A percentile compares a stretch with the other conserved stretches of the same genome.
Evolutionary conservation across 148 eudicot genomes (phyloP).

Genomic region (Oxyria digyna): DNA sequence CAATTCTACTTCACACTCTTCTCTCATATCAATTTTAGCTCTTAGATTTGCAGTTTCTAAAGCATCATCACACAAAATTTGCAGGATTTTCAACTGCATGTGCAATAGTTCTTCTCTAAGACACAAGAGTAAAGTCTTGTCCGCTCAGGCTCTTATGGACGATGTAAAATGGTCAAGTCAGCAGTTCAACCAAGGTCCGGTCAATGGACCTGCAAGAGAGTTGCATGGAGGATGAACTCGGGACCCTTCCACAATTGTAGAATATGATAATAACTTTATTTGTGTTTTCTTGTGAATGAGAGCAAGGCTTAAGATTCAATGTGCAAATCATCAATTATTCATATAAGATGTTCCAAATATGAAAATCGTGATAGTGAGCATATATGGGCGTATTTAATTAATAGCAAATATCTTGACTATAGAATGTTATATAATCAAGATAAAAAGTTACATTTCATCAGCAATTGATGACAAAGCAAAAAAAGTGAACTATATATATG

Average conservation of each 20-base stretch:
- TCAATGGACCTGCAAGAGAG: slow-evolving; percentile 49
- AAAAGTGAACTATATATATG: no score
- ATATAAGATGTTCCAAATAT: neutral
- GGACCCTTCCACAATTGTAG: neutral
- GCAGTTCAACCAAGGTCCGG: slow-evolving; percentile 75
- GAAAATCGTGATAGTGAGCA: no score
- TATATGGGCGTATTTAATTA: no score
- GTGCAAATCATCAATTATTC: no score
- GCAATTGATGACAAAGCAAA: no score
- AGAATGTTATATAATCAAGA: no score
- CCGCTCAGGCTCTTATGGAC: slow-evolving; percentile 61
- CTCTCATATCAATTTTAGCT: slow-evolving; percentile 68
- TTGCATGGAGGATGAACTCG: neutral
- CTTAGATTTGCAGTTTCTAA: slow-evolving; percentile 61
- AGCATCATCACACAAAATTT: slow-evolving; percentile 67
- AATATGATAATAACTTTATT: neutral
- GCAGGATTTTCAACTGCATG: slow-evolving; percentile 54
- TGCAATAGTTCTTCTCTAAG: slow-evolving; percentile 55
- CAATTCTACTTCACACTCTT: slow-evolving; percentile 57
- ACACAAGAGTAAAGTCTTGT: slow-evolving; percentile 50
- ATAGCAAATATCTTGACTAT: no score
- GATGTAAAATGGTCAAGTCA: slow-evolving; percentile 85
- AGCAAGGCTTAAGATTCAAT: no score
- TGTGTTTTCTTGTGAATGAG: no score
- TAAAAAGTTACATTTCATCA: no score